phyloP scores from a whole-genome alignment of 441 rosid genomes.

The Pelargonium cotyledonis region DNA sequence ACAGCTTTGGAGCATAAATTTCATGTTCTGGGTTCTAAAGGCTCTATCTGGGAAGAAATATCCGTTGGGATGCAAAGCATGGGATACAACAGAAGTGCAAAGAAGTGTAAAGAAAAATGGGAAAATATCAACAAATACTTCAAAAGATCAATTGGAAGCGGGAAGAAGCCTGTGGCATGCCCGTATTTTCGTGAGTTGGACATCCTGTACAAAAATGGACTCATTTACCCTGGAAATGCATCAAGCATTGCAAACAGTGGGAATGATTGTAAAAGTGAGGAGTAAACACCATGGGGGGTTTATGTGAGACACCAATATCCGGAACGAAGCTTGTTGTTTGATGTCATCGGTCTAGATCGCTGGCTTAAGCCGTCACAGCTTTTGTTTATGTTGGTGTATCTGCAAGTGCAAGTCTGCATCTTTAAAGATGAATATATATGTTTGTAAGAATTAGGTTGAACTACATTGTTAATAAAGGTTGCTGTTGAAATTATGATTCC shows the following conservation, averaged over 20 bases:
- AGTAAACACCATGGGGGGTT: background rate
- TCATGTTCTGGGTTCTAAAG: slow-evolving; percentile 26
- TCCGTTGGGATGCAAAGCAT: slow-evolving; percentile 44
- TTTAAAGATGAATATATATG: too few relatives aligned
- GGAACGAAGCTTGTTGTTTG: background rate
- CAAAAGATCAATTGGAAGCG: slow-evolving; percentile 39
- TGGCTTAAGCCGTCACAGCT: too few relatives aligned
- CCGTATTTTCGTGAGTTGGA: slow-evolving; percentile 48
- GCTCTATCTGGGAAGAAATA: slow-evolving; percentile 59
- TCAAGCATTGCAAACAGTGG: slow-evolving; percentile 10
- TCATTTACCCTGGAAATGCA: slow-evolving; percentile 18
- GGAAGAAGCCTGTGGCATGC: slow-evolving; percentile 45
- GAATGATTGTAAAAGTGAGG: slow-evolving; percentile 6
- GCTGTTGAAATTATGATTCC: too few relatives aligned
- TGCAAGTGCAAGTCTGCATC: too few relatives aligned
- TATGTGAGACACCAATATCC: background rate
- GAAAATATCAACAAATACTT: slow-evolving; percentile 74
- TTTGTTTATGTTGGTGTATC: too few relatives aligned
- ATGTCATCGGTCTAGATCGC: too few relatives aligned
- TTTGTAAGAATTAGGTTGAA: too few relatives aligned
- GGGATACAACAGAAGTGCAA: slow-evolving; percentile 58
- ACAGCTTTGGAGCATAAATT: slow-evolving; percentile 39
- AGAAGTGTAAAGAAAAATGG: slow-evolving; percentile 85
- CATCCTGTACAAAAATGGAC: slow-evolving; percentile 35
- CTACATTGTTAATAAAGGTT: too few relatives aligned